Evolutionary conservation across 202 grass and related monocot species (phyloP).

Genomic region (Saccharum hybrid): DNA sequence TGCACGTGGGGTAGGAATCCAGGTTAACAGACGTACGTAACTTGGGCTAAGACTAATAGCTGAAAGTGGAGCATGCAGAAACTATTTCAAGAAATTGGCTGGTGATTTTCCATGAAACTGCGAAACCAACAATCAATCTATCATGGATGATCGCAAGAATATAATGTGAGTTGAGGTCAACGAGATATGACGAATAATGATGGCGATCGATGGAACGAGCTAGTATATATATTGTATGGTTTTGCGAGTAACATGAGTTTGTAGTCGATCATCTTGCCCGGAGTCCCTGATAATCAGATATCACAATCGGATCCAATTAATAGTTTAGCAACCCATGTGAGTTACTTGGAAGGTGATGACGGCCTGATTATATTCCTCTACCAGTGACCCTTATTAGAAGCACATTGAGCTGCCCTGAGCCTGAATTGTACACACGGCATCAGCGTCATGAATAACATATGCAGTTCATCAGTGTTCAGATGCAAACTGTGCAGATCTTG

Average conservation of each 20-base stretch:
- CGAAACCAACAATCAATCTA: background rate
- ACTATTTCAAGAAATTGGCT: background rate
- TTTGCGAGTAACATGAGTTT: constrained; percentile 30
- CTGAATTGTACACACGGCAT: no score
- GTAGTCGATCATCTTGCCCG: background rate
- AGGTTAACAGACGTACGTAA: background rate
- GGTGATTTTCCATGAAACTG: constrained; percentile 44
- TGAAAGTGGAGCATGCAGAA: background rate
- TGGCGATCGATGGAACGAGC: background rate
- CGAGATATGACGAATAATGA: background rate
- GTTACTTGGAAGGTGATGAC: constrained; percentile 29
- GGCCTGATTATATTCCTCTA: no score
- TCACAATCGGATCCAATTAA: constrained; percentile 28
- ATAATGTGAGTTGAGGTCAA: constrained; percentile 14
- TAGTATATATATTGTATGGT: background rate
- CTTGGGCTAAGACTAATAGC: background rate
- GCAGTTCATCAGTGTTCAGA: no score
- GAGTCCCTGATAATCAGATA: constrained; percentile 28
- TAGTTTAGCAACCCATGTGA: constrained; percentile 30
- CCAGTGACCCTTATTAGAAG: background rate
- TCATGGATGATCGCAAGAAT: background rate
- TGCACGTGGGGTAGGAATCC: constrained; percentile 21
- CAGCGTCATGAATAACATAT: no score
- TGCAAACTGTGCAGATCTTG: no score
- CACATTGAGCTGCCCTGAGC: background rate